Base-by-base conservation (phyloP, 345 rosid species). In the Eucalyptus pumila region DNA sequence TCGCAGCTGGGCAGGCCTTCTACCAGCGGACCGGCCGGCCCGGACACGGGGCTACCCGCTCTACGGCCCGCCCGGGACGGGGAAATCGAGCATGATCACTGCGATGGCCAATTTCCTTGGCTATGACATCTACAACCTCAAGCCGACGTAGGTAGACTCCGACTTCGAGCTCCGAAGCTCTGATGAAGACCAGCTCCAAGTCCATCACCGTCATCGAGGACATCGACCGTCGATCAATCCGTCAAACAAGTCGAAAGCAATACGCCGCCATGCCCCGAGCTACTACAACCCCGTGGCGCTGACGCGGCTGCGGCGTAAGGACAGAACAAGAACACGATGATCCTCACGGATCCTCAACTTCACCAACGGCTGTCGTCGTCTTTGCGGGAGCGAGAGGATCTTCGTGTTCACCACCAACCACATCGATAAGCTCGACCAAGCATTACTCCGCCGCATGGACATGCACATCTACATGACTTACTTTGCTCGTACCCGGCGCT, bases 281-380 rank as follows among this genome's bases (percentile, higher is more conserved):
- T 58, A 26, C n/a, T 58, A 11, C 6, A 11, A 11, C 65, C 14
- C 65, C 12, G 3, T 14, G 5, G 65, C 30, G 3, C 65, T 10
- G 13, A 26, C 14, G 65, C 65, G 4, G 65, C 30, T 2, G 30
- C 65, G 14, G 65, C 14, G n/a, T 92, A 90, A 23, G 91, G 92
- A 45, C 89, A 93, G 21, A 50, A 56, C 65, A 86, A 15, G 44
- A 94, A 93, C 87, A 93, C 98, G 49, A 94, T 96, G 8, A 96
- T 96, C 4, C 91, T 97, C 49, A 95, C 98, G 99, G 88, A 88
- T 97, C 88, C 86, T 97, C 94, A 97, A 97, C 91, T 96, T 97
- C 91, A 95, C 98, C 8, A 97, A 97, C 42, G 99, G 99, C 89
- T 97, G 56, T 97, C 97, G 98, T 97, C 99, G 13, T 96, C 80